phyloP scores from a whole-genome alignment of 495 filamentous ascomycete species.

The Xylaria intraflava region DNA sequence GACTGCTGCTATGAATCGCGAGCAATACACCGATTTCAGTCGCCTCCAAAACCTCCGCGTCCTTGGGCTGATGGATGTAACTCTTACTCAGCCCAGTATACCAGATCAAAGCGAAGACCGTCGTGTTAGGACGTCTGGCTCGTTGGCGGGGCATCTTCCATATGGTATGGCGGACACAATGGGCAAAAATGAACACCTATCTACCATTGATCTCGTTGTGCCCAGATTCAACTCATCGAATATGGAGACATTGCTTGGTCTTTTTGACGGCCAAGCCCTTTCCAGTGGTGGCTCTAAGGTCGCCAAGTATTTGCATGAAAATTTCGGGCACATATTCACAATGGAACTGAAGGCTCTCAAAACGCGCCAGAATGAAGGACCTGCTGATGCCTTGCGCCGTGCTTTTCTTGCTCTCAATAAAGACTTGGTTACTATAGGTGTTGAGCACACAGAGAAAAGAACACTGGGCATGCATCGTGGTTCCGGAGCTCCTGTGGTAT shows the following conservation, averaged over 20 bases:
- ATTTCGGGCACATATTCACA: constrained; percentile 76
- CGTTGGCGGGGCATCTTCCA: constrained; percentile 73
- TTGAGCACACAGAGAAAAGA: constrained; percentile 69
- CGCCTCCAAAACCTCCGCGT: constrained; percentile 79
- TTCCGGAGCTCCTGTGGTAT: constrained; percentile 57
- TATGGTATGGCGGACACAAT: constrained; percentile 99
- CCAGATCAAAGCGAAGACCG: constrained; percentile 94
- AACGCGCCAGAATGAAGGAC: constrained; percentile 53
- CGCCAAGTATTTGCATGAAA: constrained; percentile 92
- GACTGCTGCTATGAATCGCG: constrained; percentile 45
- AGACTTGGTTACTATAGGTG: constrained; percentile 82
- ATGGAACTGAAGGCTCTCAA: constrained; percentile 71
- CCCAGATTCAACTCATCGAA: constrained; percentile 88
- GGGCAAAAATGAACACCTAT: constrained; percentile 86
- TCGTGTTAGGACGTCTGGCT: constrained; percentile 91
- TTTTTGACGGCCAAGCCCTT: constrained; percentile 88
- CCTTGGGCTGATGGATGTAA: constrained; percentile 96
- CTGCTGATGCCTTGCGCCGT: constrained; percentile 75
- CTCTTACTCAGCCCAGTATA: constrained; percentile 75
- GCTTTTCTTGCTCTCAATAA: constrained; percentile 89
- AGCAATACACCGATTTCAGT: constrained; percentile 86
- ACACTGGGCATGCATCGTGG: constrained; percentile 58
- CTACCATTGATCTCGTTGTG: constrained; percentile 95
- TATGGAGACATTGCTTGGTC: constrained; percentile 79
- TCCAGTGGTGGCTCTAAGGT: constrained; percentile 87